Percentiles rank a stretch among this genome's conserved stretches.
Evolutionary conservation across 345 rosid species (phyloP).

Genomic region (Dipteronia sinensis): DNA sequence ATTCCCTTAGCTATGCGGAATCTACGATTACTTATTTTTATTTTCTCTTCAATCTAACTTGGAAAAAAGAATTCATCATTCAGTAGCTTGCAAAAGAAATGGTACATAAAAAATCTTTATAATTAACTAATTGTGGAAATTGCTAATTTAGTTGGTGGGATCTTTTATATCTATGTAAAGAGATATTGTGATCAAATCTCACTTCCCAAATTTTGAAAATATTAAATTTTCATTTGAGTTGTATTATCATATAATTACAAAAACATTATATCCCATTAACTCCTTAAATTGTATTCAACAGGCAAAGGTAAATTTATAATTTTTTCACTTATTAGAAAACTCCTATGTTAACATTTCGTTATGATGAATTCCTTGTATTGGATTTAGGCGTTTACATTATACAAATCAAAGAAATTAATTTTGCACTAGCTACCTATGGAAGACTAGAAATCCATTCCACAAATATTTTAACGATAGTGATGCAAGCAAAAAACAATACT

Average conservation of each 20-base stretch:
- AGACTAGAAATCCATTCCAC: not conserved
- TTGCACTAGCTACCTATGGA: not conserved
- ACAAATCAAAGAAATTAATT: not conserved
- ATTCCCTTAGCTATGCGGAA: not conserved
- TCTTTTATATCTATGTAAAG: too few relatives aligned
- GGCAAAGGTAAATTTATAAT: not conserved
- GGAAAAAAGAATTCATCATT: too few relatives aligned
- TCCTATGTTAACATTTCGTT: not conserved
- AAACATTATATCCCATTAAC: too few relatives aligned
- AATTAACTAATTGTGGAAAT: not conserved
- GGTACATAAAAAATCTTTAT: not conserved
- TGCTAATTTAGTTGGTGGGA: not conserved
- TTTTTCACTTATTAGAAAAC: not conserved
- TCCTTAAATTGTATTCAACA: too few relatives aligned
- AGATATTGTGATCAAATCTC: not conserved
- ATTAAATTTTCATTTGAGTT: not conserved
- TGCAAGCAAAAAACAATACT: too few relatives aligned
- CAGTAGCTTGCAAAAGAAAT: not conserved
- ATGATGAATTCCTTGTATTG: not conserved
- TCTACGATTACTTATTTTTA: not conserved
- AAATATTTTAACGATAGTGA: too few relatives aligned
- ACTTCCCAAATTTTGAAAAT: not conserved
- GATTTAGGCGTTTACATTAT: not conserved
- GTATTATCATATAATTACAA: not conserved
- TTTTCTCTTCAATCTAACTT: not conserved